Base-by-base conservation (phyloP, 305 asterid species). In the Rubia peregrina region DNA sequence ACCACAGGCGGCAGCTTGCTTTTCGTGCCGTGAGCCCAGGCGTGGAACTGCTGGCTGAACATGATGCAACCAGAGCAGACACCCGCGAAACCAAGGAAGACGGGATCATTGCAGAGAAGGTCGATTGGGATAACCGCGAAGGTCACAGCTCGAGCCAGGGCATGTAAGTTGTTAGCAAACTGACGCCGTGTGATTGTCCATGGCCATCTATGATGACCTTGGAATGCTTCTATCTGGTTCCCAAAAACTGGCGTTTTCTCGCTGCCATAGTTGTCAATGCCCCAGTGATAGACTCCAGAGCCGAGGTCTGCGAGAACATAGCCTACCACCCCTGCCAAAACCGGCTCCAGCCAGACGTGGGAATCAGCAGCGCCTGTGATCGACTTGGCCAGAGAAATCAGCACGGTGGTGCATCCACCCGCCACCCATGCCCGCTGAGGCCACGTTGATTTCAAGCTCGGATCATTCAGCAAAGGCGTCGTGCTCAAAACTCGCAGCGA, bases 41-140 rank as follows among this genome's bases (percentile, higher is more conserved):
- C 89, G 70, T 92, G 98, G 65, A 88, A 90, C 81, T 90, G 97
- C 81, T 90, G 98, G 77, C 97, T 92, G 62, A 90, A 86, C 97
- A 90, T 90, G 5, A 89, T 83, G 85, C 89, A 86, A 0, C 97
- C 95, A 0, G 94, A 78, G 76, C 80, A 84, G 36, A 80, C 78
- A 7, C 83, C 87, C 0, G 84, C 89, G 2, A 92, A 92, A 60
- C 85, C 92, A 0, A 80, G 87, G 56, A 68, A 24, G 0, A 73
- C 82, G 0, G 94, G 82, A 9, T 90, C 88, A 10, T 78, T 80
- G 75, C 74, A 75, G 46, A 82, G 6, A 0, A 89, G 62, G 56
- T 76, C 77, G 0, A 90, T 13, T 0, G 97, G 98, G 12, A 89
- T 78, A 14, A 92, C 97, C 0, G 77, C 44, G 66, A 89, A 84